Conservation (phyloP, 1,284 basidiomycete genomes). For the Rhizoctonia solani region DNA sequence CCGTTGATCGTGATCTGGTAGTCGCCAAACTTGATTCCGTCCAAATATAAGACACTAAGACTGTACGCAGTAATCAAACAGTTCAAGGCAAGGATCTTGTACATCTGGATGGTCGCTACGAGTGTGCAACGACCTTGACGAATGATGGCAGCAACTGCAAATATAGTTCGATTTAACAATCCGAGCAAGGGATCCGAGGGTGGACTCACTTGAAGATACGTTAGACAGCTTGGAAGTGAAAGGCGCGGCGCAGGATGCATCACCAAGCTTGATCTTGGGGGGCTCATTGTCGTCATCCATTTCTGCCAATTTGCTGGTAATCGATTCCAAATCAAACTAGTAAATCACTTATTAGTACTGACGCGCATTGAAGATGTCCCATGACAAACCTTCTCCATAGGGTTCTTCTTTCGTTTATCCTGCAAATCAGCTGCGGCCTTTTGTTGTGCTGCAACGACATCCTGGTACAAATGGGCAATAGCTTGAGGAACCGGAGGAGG, state of each 20-base stretch:
- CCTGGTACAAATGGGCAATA: constrained; percentile 82
- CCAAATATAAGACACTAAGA: constrained; percentile 92
- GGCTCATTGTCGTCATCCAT: constrained; percentile 89
- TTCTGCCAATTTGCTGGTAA: constrained; percentile 87
- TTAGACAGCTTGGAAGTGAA: constrained; percentile 96
- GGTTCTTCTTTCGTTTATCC: constrained; percentile 74
- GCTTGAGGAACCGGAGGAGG: constrained; percentile 85
- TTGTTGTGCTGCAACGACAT: constrained; percentile 88
- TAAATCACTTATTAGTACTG: constrained; percentile 43
- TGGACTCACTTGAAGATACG: constrained; percentile 80
- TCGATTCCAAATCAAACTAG: constrained; percentile 86
- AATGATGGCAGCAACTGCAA: constrained; percentile 87
- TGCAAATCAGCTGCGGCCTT: constrained; percentile 68
- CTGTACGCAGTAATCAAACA: constrained; percentile 96
- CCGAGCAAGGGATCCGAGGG: background rate
- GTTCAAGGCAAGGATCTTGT: constrained; percentile 95
- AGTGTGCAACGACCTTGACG: constrained; percentile 95
- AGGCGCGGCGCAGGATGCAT: constrained; percentile 94
- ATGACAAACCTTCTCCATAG: constrained; percentile 81
- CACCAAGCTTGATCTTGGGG: constrained; percentile 95
- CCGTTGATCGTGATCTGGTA: constrained; percentile 93
- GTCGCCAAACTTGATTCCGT: constrained; percentile 97
- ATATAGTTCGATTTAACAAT: background rate
- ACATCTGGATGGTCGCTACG: constrained; percentile 97
- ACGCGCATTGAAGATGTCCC: background rate